These are phyloP conservation scores for Dillenia turbinata DNA, from an alignment of 164 flowering plant genomes.

Conservation along the genomic window DNA sequence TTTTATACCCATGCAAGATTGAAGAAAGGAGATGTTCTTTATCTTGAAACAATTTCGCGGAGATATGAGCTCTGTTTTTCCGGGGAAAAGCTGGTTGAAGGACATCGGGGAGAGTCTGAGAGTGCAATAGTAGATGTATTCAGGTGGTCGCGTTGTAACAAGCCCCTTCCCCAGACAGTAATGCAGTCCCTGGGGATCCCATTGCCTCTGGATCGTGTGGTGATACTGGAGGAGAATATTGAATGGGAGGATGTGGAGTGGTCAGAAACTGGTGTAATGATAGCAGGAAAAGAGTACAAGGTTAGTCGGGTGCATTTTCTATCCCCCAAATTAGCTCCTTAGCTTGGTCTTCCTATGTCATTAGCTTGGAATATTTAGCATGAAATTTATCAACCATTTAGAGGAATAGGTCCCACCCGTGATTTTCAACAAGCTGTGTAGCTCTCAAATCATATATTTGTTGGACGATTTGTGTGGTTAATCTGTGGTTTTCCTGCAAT, in stretches of 20 bases:
- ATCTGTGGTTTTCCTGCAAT: too few relatives aligned
- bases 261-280: constrained; percentile 95
- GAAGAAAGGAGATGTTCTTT: constrained; percentile 97
- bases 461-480: too few relatives aligned
- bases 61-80: constrained; percentile 95
- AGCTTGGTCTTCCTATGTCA: too few relatives aligned
- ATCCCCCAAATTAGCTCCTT: constrained; percentile 31
- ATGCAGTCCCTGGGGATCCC: constrained; percentile 87
- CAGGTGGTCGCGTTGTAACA: constrained; percentile 92
- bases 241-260: constrained; percentile 97
- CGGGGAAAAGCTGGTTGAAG: constrained; percentile 71
- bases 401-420: too few relatives aligned
- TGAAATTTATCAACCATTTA: too few relatives aligned
- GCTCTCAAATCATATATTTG: too few relatives aligned
- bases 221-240: constrained; percentile 86
- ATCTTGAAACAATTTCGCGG: constrained; percentile 79
- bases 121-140: constrained; percentile 54
- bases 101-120: constrained; percentile 47
- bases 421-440: too few relatives aligned
- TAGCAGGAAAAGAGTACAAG: constrained; percentile 72
- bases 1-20: constrained; percentile 88
- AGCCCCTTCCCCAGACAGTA: constrained; percentile 71
- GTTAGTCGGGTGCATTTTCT: constrained; percentile 90
- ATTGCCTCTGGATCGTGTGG: constrained; percentile 69
- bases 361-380: too few relatives aligned